These are phyloP conservation scores for Prosopis cineraria DNA, from an alignment of 306 rosid species.

Conservation along the genomic window DNA sequence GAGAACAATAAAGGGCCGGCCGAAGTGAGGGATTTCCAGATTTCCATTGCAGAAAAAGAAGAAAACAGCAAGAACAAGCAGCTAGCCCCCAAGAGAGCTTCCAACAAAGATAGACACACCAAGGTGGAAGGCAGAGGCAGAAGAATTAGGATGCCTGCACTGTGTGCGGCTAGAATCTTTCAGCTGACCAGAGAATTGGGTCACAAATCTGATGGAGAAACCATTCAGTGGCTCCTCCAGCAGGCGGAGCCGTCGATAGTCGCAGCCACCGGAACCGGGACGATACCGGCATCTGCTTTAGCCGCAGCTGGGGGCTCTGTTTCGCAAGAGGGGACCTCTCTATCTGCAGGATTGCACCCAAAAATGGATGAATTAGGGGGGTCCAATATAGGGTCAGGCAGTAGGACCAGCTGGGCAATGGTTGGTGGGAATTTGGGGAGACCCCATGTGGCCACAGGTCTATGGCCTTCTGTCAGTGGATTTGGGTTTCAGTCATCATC, in stretches of 20 bases:
- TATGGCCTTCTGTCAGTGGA: slow-evolving; percentile 77
- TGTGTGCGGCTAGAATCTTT: slow-evolving; percentile 91
- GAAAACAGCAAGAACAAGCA: slow-evolving; percentile 64
- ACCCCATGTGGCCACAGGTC: slow-evolving; percentile 73
- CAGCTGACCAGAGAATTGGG: slow-evolving; percentile 94
- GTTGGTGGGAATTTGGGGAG: slow-evolving; percentile 74
- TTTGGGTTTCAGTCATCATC: slow-evolving; percentile 79
- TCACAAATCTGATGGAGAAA: slow-evolving; percentile 97
- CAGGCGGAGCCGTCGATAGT: slow-evolving; percentile 92
- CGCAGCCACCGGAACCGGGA: slow-evolving; percentile 89
- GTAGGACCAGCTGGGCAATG: slow-evolving; percentile 86
- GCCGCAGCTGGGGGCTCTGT: slow-evolving; percentile 65
- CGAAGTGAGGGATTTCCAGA: slow-evolving; percentile 80
- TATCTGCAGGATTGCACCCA: slow-evolving; percentile 71
- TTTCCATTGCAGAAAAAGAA: slow-evolving; percentile 62
- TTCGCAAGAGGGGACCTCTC: slow-evolving; percentile 64
- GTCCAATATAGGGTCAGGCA: slow-evolving; percentile 57
- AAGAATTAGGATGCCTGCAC: slow-evolving; percentile 96
- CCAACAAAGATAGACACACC: slow-evolving; percentile 95
- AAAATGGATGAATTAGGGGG: slow-evolving; percentile 69
- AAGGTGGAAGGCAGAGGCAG: slow-evolving; percentile 96
- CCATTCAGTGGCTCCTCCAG: slow-evolving; percentile 94
- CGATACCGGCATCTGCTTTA: slow-evolving; percentile 93
- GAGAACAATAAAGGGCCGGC: slow-evolving; percentile 54
- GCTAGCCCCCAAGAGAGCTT: slow-evolving; percentile 83